Conservation (phyloP, 2,329 filamentous ascomycete genomes). For the Cephalotrichum gorgonifer region DNA sequence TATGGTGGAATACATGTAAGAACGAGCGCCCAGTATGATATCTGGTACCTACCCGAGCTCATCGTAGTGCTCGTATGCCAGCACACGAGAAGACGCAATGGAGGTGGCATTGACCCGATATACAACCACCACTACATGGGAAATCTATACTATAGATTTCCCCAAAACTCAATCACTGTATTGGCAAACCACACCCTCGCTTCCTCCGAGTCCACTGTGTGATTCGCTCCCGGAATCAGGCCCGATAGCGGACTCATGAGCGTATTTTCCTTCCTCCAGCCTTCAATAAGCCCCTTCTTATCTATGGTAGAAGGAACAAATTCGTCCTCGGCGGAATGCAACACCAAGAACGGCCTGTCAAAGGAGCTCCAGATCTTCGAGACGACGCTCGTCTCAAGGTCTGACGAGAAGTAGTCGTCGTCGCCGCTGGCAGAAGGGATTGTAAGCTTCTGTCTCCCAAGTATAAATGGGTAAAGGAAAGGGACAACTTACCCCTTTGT, state of each 20-base stretch:
- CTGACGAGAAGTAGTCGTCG: slow-evolving; percentile 83
- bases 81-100: too few species aligned
- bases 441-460: neutral
- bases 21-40: too few species aligned
- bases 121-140: too few species aligned
- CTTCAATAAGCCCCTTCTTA: slow-evolving; percentile 43
- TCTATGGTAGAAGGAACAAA: slow-evolving; percentile 49
- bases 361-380: slow-evolving; percentile 55
- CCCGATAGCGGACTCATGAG: slow-evolving; percentile 40
- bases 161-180: slow-evolving; percentile 35
- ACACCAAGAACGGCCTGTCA: slow-evolving; percentile 47
- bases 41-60: too few species aligned
- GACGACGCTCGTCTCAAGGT: slow-evolving; percentile 50
- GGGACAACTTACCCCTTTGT: slow-evolving; percentile 36
- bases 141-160: slow-evolving; percentile 4
- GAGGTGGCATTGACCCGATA: too few species aligned
- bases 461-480: neutral
- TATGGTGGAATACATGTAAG: too few species aligned
- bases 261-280: slow-evolving; percentile 39
- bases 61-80: too few species aligned
- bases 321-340: slow-evolving; percentile 58
- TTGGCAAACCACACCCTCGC: slow-evolving; percentile 39
- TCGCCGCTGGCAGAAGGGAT: slow-evolving; percentile 40
- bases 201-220: slow-evolving; percentile 34
- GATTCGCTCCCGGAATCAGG: slow-evolving; percentile 40